Percentiles rank a stretch among this genome's conserved stretches.
Conservation (phyloP, 2,329 filamentous ascomycete species). For the Pseudogymnoascus sp. region DNA sequence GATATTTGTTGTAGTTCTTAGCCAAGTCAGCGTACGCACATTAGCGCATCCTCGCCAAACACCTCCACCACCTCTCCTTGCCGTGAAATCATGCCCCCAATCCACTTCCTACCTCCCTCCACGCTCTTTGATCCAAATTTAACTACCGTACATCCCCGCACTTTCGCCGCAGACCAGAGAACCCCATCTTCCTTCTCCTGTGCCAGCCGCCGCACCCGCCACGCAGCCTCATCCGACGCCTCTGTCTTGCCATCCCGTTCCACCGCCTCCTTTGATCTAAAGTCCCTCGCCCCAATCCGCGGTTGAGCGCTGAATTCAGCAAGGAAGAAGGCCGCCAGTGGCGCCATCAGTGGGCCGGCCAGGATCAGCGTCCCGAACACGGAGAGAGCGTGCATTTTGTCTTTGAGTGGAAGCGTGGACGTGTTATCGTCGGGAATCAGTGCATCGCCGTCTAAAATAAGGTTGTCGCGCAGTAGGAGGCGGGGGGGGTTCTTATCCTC, state of each 20-base stretch:
- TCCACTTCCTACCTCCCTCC: conserved; percentile 73
- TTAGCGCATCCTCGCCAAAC: conserved; percentile 74
- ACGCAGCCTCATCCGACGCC: conserved; percentile 39
- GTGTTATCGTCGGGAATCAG: conserved; percentile 33
- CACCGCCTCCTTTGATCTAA: conserved; percentile 47
- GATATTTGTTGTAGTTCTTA: background rate
- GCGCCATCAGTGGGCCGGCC: conserved; percentile 60
- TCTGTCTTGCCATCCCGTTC: conserved; percentile 33
- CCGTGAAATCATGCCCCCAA: conserved; percentile 63
- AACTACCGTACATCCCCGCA: conserved; percentile 77
- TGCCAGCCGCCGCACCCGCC: conserved; percentile 47
- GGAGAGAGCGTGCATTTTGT: conserved; percentile 65
- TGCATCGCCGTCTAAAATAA: conserved; percentile 59
- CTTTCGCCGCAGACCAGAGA: conserved; percentile 73
- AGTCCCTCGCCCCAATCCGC: conserved; percentile 75
- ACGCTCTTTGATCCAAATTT: conserved; percentile 82
- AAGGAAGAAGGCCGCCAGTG: conserved; percentile 66
- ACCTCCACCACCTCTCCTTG: conserved; percentile 62
- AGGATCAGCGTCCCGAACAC: conserved; percentile 82
- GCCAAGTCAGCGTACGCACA: conserved; percentile 52
- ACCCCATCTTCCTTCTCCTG: conserved; percentile 54
- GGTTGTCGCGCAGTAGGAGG: conserved; percentile 75
- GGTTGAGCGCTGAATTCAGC: conserved; percentile 70
- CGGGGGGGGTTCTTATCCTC: conserved; percentile 38
- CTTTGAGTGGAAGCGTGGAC: conserved; percentile 32